Evolutionary conservation across 78 protist genomes (phyloP), one percentile per base, ranked within the genome.

Genomic region (Speleostelium caveatum): DNA sequence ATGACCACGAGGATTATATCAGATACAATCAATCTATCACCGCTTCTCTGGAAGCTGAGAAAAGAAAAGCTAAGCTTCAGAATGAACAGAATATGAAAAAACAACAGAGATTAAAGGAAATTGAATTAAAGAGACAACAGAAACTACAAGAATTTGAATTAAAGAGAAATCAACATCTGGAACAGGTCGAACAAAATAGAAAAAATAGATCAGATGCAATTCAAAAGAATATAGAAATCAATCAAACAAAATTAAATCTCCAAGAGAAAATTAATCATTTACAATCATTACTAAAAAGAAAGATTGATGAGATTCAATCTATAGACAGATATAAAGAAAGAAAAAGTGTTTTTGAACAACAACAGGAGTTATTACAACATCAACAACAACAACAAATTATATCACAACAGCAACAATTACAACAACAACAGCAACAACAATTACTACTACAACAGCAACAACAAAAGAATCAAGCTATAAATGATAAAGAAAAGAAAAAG

Each of bases 1-100:
- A 63, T 42, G 90, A 83, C 42, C 41, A 28, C 17, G 79, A 83
- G 49, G 90, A 83, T 41, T 69, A 83, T 59, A 72, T 35, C 12
- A 35, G n/a, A 16, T 53, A 35, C 59, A 61, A 2, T 17, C 28
- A 33, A 60, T 12, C 63, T 39, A 14, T 59, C n/a, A 5, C 56
- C 7, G n/a, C n/a, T n/a, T n/a, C n/a, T n/a, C n/a, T n/a, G n/a
- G n/a, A n/a, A n/a, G n/a, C n/a, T n/a, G n/a, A n/a, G n/a, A n/a
- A n/a, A n/a, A n/a, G n/a, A n/a, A n/a, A n/a, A n/a, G n/a, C n/a
- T n/a, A n/a, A n/a, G n/a, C n/a, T n/a, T n/a, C n/a, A n/a, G n/a
- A n/a, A n/a, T n/a, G n/a, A n/a, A n/a, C n/a, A n/a, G n/a, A n/a
- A n/a, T n/a, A n/a, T n/a, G n/a, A n/a, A n/a, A n/a, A n/a, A n/a